Evolutionary conservation across 805 yeast species (phyloP).

Genomic region (Saturnispora mendoncae): DNA sequence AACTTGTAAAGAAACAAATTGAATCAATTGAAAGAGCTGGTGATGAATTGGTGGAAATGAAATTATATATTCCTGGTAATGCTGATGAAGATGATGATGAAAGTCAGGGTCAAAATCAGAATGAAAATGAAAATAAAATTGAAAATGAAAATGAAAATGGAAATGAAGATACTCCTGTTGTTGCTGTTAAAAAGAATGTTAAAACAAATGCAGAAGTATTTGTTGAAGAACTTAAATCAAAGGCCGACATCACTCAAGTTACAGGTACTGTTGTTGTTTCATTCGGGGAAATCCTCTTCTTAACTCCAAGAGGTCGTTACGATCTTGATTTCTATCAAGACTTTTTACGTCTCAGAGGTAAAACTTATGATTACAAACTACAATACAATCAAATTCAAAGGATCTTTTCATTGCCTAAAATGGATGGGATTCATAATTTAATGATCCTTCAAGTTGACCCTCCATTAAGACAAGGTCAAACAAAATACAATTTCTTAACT

Average conservation of each 20-base stretch:
- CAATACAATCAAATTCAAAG: slow-evolving; percentile 86
- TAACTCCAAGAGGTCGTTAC: slow-evolving; percentile 97
- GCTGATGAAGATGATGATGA: slow-evolving; percentile 40
- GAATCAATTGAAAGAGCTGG: slow-evolving; percentile 62
- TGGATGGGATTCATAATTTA: slow-evolving; percentile 86
- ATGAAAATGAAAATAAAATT: slow-evolving; percentile 13
- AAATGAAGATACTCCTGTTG: slow-evolving; percentile 22
- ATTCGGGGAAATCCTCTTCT: slow-evolving; percentile 80
- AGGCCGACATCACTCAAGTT: slow-evolving; percentile 89
- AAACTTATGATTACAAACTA: slow-evolving; percentile 93
- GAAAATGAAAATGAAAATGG: slow-evolving; percentile 24
- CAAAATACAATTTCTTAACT: slow-evolving; percentile 87
- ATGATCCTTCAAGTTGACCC: slow-evolving; percentile 90
- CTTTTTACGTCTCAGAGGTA: slow-evolving; percentile 87
- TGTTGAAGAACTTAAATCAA: slow-evolving; percentile 84
- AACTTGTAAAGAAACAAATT: slow-evolving; percentile 35
- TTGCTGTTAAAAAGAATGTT: slow-evolving; percentile 37
- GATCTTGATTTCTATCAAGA: slow-evolving; percentile 89
- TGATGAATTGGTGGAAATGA: slow-evolving; percentile 91
- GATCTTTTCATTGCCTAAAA: slow-evolving; percentile 85
- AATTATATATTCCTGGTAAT: slow-evolving; percentile 88
- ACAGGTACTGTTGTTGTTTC: slow-evolving; percentile 94
- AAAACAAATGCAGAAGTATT: slow-evolving; percentile 74
- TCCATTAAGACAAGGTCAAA: slow-evolving; percentile 96
- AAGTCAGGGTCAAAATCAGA: slow-evolving; percentile 17